Conservation (phyloP, 2,329 filamentous ascomycete species). For the Pleurostoma richardsiae region DNA sequence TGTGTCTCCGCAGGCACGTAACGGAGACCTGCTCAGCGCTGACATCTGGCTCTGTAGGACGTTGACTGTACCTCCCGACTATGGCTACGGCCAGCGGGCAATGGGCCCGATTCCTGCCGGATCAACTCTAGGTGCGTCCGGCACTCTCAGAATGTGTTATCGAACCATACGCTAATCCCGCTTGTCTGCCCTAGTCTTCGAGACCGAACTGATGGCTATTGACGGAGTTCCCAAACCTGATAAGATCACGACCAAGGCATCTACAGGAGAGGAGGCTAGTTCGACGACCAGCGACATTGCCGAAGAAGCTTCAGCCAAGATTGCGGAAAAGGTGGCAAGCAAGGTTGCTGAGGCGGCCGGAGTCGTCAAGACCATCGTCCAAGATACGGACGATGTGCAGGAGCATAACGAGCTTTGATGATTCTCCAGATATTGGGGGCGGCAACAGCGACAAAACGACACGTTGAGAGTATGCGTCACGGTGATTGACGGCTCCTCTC, state of each 20-base stretch:
- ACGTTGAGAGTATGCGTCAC: too few relatives aligned
- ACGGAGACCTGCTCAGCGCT: constrained; percentile 9
- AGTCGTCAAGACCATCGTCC: constrained; percentile 44
- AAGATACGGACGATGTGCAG: constrained; percentile 49
- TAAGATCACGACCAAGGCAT: constrained; percentile 35
- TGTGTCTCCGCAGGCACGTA: background rate
- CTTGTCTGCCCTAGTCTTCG: constrained; percentile 58
- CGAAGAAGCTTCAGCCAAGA: constrained; percentile 29
- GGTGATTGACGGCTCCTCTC: too few relatives aligned
- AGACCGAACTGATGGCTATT: constrained; percentile 85
- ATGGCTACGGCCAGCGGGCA: constrained; percentile 72
- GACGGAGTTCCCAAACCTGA: constrained; percentile 59
- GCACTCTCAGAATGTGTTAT: background rate
- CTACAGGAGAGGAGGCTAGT: constrained; percentile 20
- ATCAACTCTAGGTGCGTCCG: constrained; percentile 63
- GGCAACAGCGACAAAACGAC: too few relatives aligned
- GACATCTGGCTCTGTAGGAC: constrained; percentile 39
- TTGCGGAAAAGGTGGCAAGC: constrained; percentile 40
- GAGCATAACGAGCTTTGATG: constrained; percentile 57
- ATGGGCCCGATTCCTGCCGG: constrained; percentile 81
- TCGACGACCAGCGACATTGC: constrained; percentile 17
- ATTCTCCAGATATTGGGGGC: too few relatives aligned
- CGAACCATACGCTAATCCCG: constrained; percentile 3
- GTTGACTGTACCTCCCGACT: constrained; percentile 81
- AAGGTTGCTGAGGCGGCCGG: constrained; percentile 43